Percentiles rank a stretch among this genome's conserved stretches.
phyloP scores from a whole-genome alignment of 768 basidiomycete genomes.

The Lyophyllum atratum region DNA sequence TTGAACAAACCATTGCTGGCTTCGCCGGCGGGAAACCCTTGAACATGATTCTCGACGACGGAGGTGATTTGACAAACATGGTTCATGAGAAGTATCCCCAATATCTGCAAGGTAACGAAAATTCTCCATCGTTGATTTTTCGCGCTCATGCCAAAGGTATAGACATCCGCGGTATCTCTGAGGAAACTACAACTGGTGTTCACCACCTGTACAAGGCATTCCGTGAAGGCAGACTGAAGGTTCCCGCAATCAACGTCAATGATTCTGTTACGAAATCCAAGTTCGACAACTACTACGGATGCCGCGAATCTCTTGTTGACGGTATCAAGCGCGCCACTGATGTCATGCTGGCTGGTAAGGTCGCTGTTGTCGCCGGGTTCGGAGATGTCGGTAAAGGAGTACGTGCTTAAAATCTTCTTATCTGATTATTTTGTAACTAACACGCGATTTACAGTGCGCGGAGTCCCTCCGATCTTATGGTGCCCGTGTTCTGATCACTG shows the following conservation, averaged over 20 bases:
- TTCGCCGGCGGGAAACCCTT: constrained; percentile 82
- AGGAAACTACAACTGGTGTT: constrained; percentile 99
- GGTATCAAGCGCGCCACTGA: constrained; percentile 99
- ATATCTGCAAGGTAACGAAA: constrained; percentile 64
- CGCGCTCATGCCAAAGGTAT: constrained; percentile 10
- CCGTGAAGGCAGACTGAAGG: constrained; percentile 93
- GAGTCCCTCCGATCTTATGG: constrained; percentile 98
- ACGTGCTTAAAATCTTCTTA: constrained; percentile 36
- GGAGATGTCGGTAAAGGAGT: constrained; percentile 99
- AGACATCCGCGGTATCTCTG: constrained; percentile 93
- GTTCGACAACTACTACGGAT: constrained; percentile 98
- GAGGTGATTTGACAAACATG: constrained; percentile 92
- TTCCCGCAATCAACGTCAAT: constrained; percentile 99
- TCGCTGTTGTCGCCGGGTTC: constrained; percentile 97
- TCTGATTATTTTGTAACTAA: not conserved
- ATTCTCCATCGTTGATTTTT: not conserved
- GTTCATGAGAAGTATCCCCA: constrained; percentile 98
- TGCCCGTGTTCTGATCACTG: constrained; percentile 92
- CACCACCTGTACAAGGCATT: constrained; percentile 99
- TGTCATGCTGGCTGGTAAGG: constrained; percentile 99
- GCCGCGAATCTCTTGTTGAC: constrained; percentile 99
- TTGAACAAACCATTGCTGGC: constrained; percentile 91
- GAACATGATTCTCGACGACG: constrained; percentile 99
- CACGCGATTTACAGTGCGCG: constrained; percentile 74
- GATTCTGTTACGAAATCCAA: constrained; percentile 99